These are phyloP conservation scores for Zasmidium citrigriseum DNA, from an alignment of 2,329 filamentous ascomycete genomes.

Conservation along the genomic window DNA sequence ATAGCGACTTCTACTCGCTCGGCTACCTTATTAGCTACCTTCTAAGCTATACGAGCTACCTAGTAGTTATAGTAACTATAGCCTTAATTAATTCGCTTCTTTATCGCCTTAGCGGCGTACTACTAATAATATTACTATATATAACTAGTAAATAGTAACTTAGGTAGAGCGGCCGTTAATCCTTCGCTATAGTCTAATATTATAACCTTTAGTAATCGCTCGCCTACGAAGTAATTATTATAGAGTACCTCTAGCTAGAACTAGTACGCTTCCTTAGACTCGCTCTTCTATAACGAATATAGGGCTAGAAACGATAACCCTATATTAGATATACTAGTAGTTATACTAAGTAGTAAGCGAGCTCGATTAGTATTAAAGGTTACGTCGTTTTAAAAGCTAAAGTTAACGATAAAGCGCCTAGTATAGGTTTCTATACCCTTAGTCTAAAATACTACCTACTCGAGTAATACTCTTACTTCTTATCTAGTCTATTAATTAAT, in stretches of 20 bases:
- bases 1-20: too few species aligned
- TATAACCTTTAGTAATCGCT: neutral
- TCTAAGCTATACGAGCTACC: too few species aligned
- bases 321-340: neutral
- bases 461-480: neutral
- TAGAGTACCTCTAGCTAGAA: neutral
- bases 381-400: neutral
- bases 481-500: neutral
- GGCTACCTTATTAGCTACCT: too few species aligned
- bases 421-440: neutral
- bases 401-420: neutral
- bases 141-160: neutral
- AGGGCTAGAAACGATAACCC: neutral
- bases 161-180: neutral
- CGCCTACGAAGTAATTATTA: neutral
- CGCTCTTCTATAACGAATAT: neutral
- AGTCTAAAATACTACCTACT: neutral
- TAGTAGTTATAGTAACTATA: neutral
- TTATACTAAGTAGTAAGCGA: neutral
- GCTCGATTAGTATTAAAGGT: neutral
- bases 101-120: neutral
- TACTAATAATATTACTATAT: neutral
- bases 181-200: neutral
- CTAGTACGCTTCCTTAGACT: neutral
- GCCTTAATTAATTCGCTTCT: neutral